A percentile compares a stretch with the other conserved stretches of the same genome.
These are phyloP conservation scores for Venturia nashicola DNA, from an alignment of 2,329 filamentous ascomycete genomes.

Conservation along the genomic window DNA sequence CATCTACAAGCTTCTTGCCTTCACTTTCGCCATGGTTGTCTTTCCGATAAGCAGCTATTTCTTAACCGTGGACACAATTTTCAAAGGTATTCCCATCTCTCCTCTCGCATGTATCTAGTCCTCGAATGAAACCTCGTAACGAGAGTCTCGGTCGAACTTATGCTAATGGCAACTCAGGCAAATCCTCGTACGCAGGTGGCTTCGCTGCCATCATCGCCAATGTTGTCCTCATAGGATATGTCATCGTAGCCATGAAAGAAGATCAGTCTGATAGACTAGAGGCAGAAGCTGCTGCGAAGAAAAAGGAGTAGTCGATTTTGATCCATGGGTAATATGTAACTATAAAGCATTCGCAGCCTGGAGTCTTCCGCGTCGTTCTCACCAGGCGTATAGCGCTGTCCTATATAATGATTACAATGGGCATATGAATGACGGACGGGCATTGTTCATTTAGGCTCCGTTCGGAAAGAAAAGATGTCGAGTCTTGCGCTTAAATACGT, in stretches of 20 bases:
- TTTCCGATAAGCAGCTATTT: slow-evolving; percentile 86
- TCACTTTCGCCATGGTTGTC: slow-evolving; percentile 84
- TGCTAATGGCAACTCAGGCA: slow-evolving; percentile 43
- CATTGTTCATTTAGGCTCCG: background rate
- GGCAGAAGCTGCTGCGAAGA: slow-evolving; percentile 4
- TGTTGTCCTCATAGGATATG: slow-evolving; percentile 77
- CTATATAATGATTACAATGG: background rate
- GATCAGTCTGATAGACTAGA: slow-evolving; percentile 46
- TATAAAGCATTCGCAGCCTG: background rate
- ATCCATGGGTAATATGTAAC: slow-evolving; percentile 22
- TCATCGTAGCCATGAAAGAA: slow-evolving; percentile 83
- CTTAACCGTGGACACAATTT: slow-evolving; percentile 61
- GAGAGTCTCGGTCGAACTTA: background rate
- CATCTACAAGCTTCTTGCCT: slow-evolving; percentile 79
- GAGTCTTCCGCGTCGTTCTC: background rate
- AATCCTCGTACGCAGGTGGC: slow-evolving; percentile 76
- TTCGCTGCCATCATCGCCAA: slow-evolving; percentile 84
- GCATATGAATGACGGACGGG: background rate
- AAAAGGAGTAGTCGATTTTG: background rate
- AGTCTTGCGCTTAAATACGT: background rate
- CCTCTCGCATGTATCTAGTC: background rate
- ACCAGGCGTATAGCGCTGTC: background rate
- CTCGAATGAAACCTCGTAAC: background rate
- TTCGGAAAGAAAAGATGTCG: background rate
- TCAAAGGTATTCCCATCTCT: slow-evolving; percentile 47